These are phyloP conservation scores for Xylaria acuta DNA, from an alignment of 495 filamentous ascomycete species.

Conservation along the genomic window DNA sequence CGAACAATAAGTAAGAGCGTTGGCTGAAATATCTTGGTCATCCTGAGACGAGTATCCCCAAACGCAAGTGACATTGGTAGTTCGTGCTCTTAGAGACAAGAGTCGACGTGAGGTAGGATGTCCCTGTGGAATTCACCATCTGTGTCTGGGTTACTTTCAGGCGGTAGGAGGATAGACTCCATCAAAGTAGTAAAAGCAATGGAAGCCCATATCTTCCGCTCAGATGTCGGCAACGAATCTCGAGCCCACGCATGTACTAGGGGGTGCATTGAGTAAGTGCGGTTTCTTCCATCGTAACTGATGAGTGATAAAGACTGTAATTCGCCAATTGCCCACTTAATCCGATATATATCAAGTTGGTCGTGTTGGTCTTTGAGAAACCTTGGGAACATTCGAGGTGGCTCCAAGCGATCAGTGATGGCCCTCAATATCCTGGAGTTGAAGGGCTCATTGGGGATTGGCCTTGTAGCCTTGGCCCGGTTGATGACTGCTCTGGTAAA, in stretches of 20 bases:
- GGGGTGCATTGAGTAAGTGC: conserved; percentile 7
- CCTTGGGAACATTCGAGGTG: neutral
- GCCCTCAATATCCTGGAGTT: neutral
- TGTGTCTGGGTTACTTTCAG: neutral
- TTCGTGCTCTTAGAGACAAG: conserved; percentile 2
- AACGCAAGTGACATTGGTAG: neutral
- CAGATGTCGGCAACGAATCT: neutral
- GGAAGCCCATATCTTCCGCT: conserved; percentile 9
- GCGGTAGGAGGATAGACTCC: conserved; percentile 1
- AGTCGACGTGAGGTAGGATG: neutral
- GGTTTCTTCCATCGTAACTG: conserved; percentile 5
- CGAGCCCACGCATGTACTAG: conserved; percentile 5
- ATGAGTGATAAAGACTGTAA: conserved; percentile 6
- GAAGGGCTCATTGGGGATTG: neutral
- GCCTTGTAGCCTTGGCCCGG: neutral
- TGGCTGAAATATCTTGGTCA: conserved; percentile 2
- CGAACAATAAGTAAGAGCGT: neutral
- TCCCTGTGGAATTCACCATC: neutral
- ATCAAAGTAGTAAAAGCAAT: neutral
- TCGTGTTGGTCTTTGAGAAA: neutral
- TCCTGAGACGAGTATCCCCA: neutral
- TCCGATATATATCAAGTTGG: conserved; percentile 4
- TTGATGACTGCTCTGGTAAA: neutral
- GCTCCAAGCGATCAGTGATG: conserved; percentile 3
- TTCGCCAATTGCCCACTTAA: neutral